These are phyloP conservation scores for Metschnikowia cubensis DNA, from an alignment of 805 yeast genomes.

Conservation along the genomic window DNA sequence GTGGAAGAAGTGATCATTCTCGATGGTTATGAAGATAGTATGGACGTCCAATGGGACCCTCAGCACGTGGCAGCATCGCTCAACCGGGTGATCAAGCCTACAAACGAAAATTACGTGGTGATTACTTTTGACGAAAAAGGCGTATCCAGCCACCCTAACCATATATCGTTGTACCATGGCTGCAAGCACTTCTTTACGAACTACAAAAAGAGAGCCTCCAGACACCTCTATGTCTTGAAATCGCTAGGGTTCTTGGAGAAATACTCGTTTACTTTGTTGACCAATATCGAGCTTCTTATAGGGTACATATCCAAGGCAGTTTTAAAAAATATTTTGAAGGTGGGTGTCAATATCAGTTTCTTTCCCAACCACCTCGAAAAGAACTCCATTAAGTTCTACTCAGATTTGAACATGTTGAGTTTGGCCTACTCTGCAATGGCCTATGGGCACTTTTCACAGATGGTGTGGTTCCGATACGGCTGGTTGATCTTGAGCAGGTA, in stretches of 20 bases:
- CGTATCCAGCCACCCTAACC: conserved; percentile 86
- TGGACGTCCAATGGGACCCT: conserved; percentile 61
- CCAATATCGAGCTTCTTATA: conserved; percentile 39
- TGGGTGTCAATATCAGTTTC: conserved; percentile 38
- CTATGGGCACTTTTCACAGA: conserved; percentile 78
- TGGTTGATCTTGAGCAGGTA: conserved; percentile 81
- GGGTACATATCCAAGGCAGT: conserved; percentile 32
- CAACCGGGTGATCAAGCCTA: conserved; percentile 21
- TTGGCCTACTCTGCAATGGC: conserved; percentile 68
- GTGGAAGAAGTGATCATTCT: conserved; percentile 46
- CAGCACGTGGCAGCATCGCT: conserved; percentile 39
- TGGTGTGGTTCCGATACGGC: conserved; percentile 92
- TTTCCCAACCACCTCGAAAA: conserved; percentile 18
- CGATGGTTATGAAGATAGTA: conserved; percentile 55
- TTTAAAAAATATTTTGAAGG: conserved; percentile 27
- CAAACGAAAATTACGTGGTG: conserved; percentile 27
- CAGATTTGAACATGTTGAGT: conserved; percentile 38
- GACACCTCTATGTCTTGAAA: conserved; percentile 29
- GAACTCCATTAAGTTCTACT: conserved; percentile 28
- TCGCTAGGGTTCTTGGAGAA: conserved; percentile 41
- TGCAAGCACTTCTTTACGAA: conserved; percentile 31
- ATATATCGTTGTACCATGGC: conserved; percentile 58
- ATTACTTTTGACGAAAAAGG: conserved; percentile 82
- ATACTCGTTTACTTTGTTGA: conserved; percentile 45
- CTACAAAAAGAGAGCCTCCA: conserved; percentile 4